Base-by-base conservation (phyloP, 768 basidiomycete species). In the Tylopilus rubrobrunneus region DNA sequence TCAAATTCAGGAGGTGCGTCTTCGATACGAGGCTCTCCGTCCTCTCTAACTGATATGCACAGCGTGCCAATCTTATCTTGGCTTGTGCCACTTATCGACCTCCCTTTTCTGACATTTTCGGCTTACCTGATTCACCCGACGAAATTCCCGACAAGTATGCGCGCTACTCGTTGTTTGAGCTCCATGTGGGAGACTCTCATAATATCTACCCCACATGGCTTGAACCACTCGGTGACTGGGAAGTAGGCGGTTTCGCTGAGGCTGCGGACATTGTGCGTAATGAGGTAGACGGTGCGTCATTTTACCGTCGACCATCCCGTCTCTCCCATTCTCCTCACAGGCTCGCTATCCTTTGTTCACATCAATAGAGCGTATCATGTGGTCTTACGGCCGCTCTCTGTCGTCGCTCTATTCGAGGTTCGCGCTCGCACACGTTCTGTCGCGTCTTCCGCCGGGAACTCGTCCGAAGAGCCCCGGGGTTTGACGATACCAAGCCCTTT, bases 401-500 rank as follows among this genome's bases (percentile, higher is more conserved):
- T 79, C 6, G 57, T 74, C 17, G 12, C 67, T 14, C 45, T 25
- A 14, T 63, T 53, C 27, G 60, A 69, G 3, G 49, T 55, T 37
- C 53, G 37, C 5, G 45, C 51, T 11, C 46, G 56, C 33, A 31
- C 53, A 19, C 56, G 51, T 19, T 65, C 69, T 8, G 36, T 46
- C 9, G 43, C 57, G 14, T 56, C 62, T 47, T 67, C 56, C 11
- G 50, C 56, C 6, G 45, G 49, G 7, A 59, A 59, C n/a, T 67
- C 25, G 25, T 25, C 25, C 5, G 25, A 25, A 25, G 25, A 25
- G 25, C 25, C 25, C 25, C 25, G 63, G 27, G 57, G 72, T 10
- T 64, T 82, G n/a, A 74, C 76, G 1, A 69, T 87, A n/a, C 74
- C 85, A 7, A 86, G 83, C 55, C 78, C 83, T 4, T 84, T 89